phyloP scores from a whole-genome alignment of 1,284 basidiomycete genomes.

The Violaceomyces palustris region DNA sequence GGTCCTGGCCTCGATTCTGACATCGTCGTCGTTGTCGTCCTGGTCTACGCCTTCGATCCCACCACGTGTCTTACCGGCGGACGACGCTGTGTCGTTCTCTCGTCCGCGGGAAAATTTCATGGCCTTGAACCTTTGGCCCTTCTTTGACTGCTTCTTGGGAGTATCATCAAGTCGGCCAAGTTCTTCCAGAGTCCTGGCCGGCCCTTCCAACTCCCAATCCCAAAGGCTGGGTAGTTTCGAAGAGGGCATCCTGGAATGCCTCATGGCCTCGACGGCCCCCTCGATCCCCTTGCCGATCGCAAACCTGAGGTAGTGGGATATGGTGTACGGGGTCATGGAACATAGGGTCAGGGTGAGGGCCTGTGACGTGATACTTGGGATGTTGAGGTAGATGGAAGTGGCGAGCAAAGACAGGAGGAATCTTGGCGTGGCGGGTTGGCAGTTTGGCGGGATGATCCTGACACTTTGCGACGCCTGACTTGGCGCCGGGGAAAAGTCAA shows the following conservation, averaged over 20 bases:
- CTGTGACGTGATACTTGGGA: constrained; percentile 70
- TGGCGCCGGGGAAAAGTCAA: not conserved
- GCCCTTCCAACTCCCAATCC: constrained; percentile 57
- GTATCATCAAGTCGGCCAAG: constrained; percentile 15
- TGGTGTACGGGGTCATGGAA: constrained; percentile 74
- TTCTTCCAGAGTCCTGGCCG: constrained; percentile 55
- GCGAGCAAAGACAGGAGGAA: constrained; percentile 81
- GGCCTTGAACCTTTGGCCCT: too few species aligned
- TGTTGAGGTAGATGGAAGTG: constrained; percentile 77
- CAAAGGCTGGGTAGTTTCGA: constrained; percentile 12
- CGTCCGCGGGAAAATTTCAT: too few species aligned
- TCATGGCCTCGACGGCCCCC: constrained; percentile 52
- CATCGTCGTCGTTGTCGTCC: too few species aligned
- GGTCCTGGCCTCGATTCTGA: too few species aligned
- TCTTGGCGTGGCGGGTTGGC: constrained; percentile 70
- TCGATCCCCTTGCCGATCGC: constrained; percentile 71
- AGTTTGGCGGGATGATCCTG: constrained; percentile 20
- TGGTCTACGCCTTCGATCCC: too few species aligned
- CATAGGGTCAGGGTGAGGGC: constrained; percentile 67
- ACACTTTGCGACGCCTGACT: not conserved
- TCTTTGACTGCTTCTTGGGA: too few species aligned
- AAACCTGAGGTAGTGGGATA: constrained; percentile 73
- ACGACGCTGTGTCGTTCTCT: too few species aligned
- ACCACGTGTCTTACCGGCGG: too few species aligned
- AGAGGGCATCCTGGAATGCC: constrained; percentile 8